Evolutionary conservation across 352 stramenopile species (phyloP).

Genomic region (Phytopythium ostracodes): DNA sequence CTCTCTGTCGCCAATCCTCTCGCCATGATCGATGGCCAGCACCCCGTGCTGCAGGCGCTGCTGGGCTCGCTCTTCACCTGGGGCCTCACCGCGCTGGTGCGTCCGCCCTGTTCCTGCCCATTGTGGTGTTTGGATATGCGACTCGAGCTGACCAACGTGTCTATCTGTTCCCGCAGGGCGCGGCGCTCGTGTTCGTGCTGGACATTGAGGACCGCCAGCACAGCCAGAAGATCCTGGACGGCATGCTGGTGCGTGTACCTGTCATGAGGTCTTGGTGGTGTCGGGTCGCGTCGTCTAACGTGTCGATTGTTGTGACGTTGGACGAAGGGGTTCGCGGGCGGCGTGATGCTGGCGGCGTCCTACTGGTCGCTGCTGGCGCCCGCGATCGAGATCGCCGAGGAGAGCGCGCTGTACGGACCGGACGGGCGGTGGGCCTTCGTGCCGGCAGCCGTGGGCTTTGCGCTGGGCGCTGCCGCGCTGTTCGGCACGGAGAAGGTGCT

Average conservation of each 20-base stretch:
- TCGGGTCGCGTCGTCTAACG: not conserved
- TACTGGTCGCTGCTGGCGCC: conserved; percentile 88
- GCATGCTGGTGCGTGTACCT: conserved; percentile 45
- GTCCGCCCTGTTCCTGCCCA: not conserved
- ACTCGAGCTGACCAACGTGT: not conserved
- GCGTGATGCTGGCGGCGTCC: conserved; percentile 88
- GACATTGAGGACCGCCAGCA: conserved; percentile 69
- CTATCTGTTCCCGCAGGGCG: conserved; percentile 26
- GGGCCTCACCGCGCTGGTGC: conserved; percentile 74
- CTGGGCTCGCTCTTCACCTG: conserved; percentile 82
- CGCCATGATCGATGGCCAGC: conserved; percentile 67
- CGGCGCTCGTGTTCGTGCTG: conserved; percentile 78
- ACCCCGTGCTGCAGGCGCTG: conserved; percentile 76
- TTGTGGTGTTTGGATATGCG: not conserved
- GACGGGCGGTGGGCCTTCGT: conserved; percentile 77
- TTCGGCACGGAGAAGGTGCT: conserved; percentile 71
- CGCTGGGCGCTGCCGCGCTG: conserved; percentile 63
- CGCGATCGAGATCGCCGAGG: conserved; percentile 82
- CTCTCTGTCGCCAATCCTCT: not conserved
- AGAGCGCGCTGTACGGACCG: conserved; percentile 73
- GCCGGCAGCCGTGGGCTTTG: conserved; percentile 81
- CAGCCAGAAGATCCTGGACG: conserved; percentile 82
- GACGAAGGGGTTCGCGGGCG: conserved; percentile 87
- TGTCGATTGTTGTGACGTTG: not conserved
- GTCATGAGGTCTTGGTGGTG: too few species aligned